phyloP scores from a whole-genome alignment of 805 yeast genomes.

The Metschnikowia koreensis region DNA sequence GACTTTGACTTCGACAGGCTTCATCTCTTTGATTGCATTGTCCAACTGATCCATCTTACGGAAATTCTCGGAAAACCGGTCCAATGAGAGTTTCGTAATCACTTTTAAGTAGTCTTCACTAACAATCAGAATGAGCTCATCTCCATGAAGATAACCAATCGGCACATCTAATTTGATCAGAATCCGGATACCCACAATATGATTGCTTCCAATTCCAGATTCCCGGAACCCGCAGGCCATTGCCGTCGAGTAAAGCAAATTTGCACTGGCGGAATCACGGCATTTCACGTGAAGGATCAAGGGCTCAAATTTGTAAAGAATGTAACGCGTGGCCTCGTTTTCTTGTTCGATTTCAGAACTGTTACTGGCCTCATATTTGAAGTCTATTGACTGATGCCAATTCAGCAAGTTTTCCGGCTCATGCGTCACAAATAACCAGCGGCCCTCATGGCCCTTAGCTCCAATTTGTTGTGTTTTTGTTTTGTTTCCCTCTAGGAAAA shows the following conservation, averaged over 20 bases:
- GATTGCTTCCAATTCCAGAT: constrained; percentile 78
- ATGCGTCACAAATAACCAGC: constrained; percentile 81
- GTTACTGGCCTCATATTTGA: constrained; percentile 9
- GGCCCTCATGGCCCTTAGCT: constrained; percentile 83
- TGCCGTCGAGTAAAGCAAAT: constrained; percentile 62
- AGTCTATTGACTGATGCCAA: constrained; percentile 45
- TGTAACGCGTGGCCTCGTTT: constrained; percentile 42
- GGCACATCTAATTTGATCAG: constrained; percentile 77
- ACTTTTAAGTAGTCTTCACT: constrained; percentile 48
- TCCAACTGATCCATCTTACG: constrained; percentile 52
- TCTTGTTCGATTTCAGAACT: constrained; percentile 1
- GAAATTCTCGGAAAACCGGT: constrained; percentile 65
- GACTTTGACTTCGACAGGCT: constrained; percentile 2
- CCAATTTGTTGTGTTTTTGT: constrained; percentile 50
- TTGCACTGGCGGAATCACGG: constrained; percentile 56
- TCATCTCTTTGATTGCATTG: constrained; percentile 38
- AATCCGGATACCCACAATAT: constrained; percentile 73
- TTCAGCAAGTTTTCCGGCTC: constrained; percentile 45
- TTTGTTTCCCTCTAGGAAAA: constrained; percentile 74
- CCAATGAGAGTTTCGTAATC: constrained; percentile 54
- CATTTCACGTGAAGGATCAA: constrained; percentile 83
- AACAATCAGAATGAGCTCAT: constrained; percentile 44
- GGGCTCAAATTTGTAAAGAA: constrained; percentile 81
- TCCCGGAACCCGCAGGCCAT: constrained; percentile 87
- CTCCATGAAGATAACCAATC: constrained; percentile 52